Base-by-base conservation (phyloP, 495 filamentous ascomycete species). In the Penicillium canescens region DNA sequence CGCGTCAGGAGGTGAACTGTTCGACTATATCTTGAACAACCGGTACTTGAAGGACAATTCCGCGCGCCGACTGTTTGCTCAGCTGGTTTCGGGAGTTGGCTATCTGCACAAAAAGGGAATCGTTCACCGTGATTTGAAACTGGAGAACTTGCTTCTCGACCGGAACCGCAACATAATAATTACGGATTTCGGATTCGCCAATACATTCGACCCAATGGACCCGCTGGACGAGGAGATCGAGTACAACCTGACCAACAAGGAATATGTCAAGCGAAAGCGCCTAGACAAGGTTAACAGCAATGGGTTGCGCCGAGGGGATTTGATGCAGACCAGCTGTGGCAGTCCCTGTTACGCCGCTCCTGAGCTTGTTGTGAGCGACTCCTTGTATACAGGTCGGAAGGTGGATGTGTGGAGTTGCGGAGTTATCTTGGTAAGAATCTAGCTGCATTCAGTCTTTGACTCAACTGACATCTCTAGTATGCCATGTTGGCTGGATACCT, bases 351-450 rank as follows among this genome's bases (percentile, higher is more conserved):
- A 99, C 70, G 94, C 94, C 38, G 94, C 94, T 12, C 94, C 94
- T 7, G 94, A 99, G 76, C 80, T 99, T 35, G 94, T 99, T 14
- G 94, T 99, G 52, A 96, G 91, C 70, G 94, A 99, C 71, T 95
- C 91, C 14, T 73, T 99, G 13, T 99, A 99, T 70, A 99, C 95
- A 6, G 94, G 94, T 36, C 83, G 91, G 24, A 99, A 98, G 69
- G 94, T 99, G 13, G 94, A 99, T 67, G 94, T 99, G 21, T 99
- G 94, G 94, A 98, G 94, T 65, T 98, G 94, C 66, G 94, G 94
- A 73, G 94, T 99, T 21, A 99, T 99, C 63, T 73, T 99, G 81
- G 94, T 98, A 82, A 75, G 90, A 81, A 26, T 21, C 16, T 46
- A 42, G 34, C 40, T 31, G n/a, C n/a, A 12, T 44, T 16, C 4